Evolutionary conservation across 2,329 filamentous ascomycete species (phyloP), one percentile per base, ranked within the genome.

Genomic region (Colletotrichum paranaense): DNA sequence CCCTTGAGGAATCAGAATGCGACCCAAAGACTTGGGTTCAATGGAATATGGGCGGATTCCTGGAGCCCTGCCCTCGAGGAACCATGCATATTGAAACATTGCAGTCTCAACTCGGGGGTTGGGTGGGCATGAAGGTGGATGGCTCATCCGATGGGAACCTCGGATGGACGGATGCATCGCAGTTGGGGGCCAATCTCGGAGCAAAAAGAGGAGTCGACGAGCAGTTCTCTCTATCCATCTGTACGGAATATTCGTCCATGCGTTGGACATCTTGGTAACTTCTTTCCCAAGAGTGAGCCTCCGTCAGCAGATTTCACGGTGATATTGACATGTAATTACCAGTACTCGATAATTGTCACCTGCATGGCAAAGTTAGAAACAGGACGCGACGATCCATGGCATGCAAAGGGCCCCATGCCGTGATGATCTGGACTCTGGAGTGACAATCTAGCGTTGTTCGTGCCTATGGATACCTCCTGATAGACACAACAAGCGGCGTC

Each of bases 11-110:
- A 35, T 1, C 38, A 64, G 66, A 22, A 64, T 72, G n/a, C 52
- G 65, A 68, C 66, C 70, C 66, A 69, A 64, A 63, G 42, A 26
- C 24, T 49, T 63, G 69, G 59, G 38, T 58, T 63, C 3, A 35
- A 52, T 30, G 42, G 60, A 42, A 9, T n/a, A 4, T 49, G 7
- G 7, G 16, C 8, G 42, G 4, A 49, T 19, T 49, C 42, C 42
- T 49, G 42, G 42, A 49, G 16, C 3, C 7, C 19, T 49, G 42
- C 42, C 19, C 42, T 49, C 42, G 42, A 49, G 42, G 4, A n/a
- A 49, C 19, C 7, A 16, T 16, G 3, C 22, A 4, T 49, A 16
- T 32, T 38, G 52, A 59, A 53, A 63, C 38, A 42, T 28, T 53
- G 14, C 49, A 32, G 32, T 46, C 16, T 24, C 67, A 24, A 7